Base-by-base conservation (phyloP, 2,329 filamentous ascomycete genomes). In the Penicillium sp. region DNA sequence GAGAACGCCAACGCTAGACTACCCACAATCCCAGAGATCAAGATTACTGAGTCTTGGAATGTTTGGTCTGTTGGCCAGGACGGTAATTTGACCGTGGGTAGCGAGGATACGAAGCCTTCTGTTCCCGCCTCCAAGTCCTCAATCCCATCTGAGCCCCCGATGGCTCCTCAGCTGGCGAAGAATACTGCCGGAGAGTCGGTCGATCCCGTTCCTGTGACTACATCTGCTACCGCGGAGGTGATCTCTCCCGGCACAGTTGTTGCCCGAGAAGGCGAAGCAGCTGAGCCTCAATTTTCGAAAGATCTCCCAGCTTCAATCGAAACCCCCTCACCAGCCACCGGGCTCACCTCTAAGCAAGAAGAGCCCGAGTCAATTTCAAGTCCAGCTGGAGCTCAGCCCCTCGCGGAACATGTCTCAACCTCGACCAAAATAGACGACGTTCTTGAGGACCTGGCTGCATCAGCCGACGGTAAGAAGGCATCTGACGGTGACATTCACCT, bases 1-100 rank as follows among this genome's bases (percentile, higher is more conserved):
- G 87, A 90, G 26, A 85, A 87, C 33, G 81, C 84, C 11, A 84
- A 72, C 51, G 71, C 68, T 7, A 68, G 63, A 54, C 68, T 75
- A 10, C 73, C 72, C 14, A 66, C 71, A 6, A 73, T 74, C n/a
- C 74, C 76, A 2, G 75, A 78, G 58, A 69, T 79, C 58, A 75
- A 70, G 57, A 73, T 79, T 43, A 76, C 76, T 19, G 72, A 73
- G 46, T 67, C 76, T 2, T 78, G 75, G 76, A 76, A 76, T 65
- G 69, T 79, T n/a, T 79, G 76, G 76, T 70, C 75, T 25, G 65
- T 79, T 14, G 66, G 65, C 16, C 68, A 71, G 49, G 71, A 76
- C 53, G 77, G 77, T 22, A 69, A 69, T 28, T 52, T 79, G 60
- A 63, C 69, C 25, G 71, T 78, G 28, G 73, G 73, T 19, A 56